Percentiles rank a stretch among this genome's conserved stretches.
These are phyloP conservation scores for Phytophthora agathidicida DNA, from an alignment of 352 stramenopile genomes.

Conservation along the genomic window DNA sequence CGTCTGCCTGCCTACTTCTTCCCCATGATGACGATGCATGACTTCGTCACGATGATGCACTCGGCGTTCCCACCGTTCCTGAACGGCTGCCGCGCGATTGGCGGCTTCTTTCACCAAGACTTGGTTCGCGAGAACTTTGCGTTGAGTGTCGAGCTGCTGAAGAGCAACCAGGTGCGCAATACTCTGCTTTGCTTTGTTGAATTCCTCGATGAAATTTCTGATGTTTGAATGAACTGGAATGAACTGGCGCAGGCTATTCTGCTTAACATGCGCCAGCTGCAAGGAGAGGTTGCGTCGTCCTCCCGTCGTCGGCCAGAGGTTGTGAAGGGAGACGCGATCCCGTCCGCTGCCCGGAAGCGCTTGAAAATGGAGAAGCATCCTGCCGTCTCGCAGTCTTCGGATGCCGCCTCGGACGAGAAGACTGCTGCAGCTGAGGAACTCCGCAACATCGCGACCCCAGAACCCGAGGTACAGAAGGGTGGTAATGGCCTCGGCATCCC, in stretches of 20 bases:
- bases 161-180: conserved; percentile 72
- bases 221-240: background rate
- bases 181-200: background rate
- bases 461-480: conserved; percentile 56
- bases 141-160: conserved; percentile 76
- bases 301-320: conserved; percentile 53
- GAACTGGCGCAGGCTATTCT: conserved; percentile 59
- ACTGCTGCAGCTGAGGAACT: conserved; percentile 43
- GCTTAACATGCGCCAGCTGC: conserved; percentile 77
- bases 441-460: conserved; percentile 46
- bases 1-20: conserved; percentile 67
- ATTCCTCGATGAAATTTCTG: background rate
- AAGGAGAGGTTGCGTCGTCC: conserved; percentile 75
- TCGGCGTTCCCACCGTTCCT: conserved; percentile 95
- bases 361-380: conserved; percentile 73
- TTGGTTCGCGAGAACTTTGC: conserved; percentile 75
- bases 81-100: conserved; percentile 96
- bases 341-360: conserved; percentile 59
- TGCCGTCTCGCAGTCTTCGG: conserved; percentile 2
- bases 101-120: conserved; percentile 88
- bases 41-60: conserved; percentile 93
- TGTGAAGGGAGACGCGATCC: conserved; percentile 58
- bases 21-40: conserved; percentile 88
- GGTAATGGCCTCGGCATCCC: conserved; percentile 53
- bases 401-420: conserved; percentile 24